phyloP scores from a whole-genome alignment of 2,329 filamentous ascomycete species.

The Penicillium psychrosexuale region DNA sequence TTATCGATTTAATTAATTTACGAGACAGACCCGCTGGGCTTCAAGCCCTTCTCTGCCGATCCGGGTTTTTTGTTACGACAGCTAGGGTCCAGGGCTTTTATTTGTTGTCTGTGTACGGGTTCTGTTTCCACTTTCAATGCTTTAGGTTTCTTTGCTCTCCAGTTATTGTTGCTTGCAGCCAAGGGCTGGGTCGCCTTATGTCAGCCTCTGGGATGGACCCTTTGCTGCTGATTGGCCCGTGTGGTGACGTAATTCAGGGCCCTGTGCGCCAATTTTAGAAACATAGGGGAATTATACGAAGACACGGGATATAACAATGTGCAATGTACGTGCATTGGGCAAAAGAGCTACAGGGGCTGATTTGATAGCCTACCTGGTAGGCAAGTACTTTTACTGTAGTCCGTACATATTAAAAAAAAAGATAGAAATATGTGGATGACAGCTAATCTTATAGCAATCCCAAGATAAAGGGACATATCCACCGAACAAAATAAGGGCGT shows the following conservation, averaged over 20 bases:
- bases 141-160: background rate
- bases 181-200: background rate
- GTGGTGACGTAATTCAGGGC: background rate
- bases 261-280: slow-evolving; percentile 2
- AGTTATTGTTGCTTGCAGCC: background rate
- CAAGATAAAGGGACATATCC: background rate
- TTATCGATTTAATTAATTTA: slow-evolving; percentile 17
- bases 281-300: background rate
- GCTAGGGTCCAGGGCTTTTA: background rate
- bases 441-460: background rate
- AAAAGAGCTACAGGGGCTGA: background rate
- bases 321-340: background rate
- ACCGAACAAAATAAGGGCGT: slow-evolving; percentile 2
- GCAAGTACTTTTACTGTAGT: background rate
- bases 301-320: background rate
- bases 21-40: background rate
- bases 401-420: background rate
- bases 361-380: background rate
- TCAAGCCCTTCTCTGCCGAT: background rate
- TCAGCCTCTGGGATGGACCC: background rate
- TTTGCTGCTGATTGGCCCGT: background rate
- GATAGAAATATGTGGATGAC: background rate
- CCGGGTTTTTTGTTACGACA: background rate
- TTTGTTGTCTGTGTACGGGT: background rate
- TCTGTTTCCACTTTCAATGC: background rate